Conservation (phyloP, 2,329 filamentous ascomycete genomes). For the Oidium heveae region DNA sequence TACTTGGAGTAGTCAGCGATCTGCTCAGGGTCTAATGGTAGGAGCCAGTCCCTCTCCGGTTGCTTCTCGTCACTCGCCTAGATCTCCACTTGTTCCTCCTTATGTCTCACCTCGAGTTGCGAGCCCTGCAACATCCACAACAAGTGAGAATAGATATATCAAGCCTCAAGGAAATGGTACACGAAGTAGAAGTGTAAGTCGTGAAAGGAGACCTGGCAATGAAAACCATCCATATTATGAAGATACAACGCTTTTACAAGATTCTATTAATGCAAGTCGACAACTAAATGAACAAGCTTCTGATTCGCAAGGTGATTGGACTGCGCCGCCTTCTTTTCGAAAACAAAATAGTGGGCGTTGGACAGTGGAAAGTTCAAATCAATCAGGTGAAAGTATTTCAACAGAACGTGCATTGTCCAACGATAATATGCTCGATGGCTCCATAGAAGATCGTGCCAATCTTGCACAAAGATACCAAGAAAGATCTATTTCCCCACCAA, state of each 20-base stretch:
- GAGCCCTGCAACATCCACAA: conserved; percentile 1
- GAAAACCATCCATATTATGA: conserved; percentile 11
- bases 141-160: conserved; percentile 5
- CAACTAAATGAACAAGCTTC: conserved; percentile 8
- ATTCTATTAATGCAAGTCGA: conserved; percentile 12
- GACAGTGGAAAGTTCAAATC: conserved; percentile 5
- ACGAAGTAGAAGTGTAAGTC: conserved; percentile 11
- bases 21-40: conserved; percentile 11
- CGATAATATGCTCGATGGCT: conserved; percentile 11
- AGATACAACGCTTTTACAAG: conserved; percentile 12
- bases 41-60: conserved; percentile 9
- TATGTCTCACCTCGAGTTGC: neutral
- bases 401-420: conserved; percentile 6
- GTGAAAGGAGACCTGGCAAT: conserved; percentile 10
- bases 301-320: conserved; percentile 11
- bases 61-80: conserved; percentile 1
- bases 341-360: conserved; percentile 6
- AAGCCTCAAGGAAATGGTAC: conserved; percentile 6
- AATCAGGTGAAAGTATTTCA: conserved; percentile 8
- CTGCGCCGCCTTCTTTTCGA: conserved; percentile 5
- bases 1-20: conserved; percentile 13
- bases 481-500: conserved; percentile 4
- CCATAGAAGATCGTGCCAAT: conserved; percentile 10
- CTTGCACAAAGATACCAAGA: conserved; percentile 11
- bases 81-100: conserved; percentile 1